These are phyloP conservation scores for Trichosporon faecale DNA, from an alignment of 1,284 basidiomycete species.

Conservation along the genomic window DNA sequence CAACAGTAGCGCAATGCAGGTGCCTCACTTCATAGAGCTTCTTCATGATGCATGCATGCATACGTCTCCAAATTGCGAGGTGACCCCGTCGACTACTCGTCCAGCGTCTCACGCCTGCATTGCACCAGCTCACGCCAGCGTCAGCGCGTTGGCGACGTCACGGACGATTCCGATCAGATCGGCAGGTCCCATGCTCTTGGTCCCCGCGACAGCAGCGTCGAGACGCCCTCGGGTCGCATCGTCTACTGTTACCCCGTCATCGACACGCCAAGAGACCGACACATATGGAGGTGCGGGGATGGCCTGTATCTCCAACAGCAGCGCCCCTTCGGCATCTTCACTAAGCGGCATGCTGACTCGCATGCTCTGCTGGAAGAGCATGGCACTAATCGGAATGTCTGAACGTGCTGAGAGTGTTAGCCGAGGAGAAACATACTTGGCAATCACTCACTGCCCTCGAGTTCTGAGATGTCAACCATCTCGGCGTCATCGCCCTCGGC, in stretches of 20 bases:
- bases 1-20: neutral
- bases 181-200: conserved; percentile 75
- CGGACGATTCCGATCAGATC: conserved; percentile 85
- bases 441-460: conserved; percentile 14
- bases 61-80: neutral
- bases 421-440: neutral
- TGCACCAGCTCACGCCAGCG: neutral
- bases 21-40: neutral
- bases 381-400: conserved; percentile 18
- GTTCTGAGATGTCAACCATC: conserved; percentile 15
- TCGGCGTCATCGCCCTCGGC: conserved; percentile 15
- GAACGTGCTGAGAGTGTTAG: conserved; percentile 12
- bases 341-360: conserved; percentile 12
- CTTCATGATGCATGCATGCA: neutral
- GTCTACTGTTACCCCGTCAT: neutral
- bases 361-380: conserved; percentile 14
- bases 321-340: neutral
- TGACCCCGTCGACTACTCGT: neutral
- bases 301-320: conserved; percentile 14
- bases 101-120: neutral
- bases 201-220: neutral
- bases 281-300: conserved; percentile 11
- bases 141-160: conserved; percentile 82
- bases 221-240: conserved; percentile 1
- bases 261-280: conserved; percentile 9